Conservation (phyloP, 148 eudicot species). For the Drosera capensis region DNA sequence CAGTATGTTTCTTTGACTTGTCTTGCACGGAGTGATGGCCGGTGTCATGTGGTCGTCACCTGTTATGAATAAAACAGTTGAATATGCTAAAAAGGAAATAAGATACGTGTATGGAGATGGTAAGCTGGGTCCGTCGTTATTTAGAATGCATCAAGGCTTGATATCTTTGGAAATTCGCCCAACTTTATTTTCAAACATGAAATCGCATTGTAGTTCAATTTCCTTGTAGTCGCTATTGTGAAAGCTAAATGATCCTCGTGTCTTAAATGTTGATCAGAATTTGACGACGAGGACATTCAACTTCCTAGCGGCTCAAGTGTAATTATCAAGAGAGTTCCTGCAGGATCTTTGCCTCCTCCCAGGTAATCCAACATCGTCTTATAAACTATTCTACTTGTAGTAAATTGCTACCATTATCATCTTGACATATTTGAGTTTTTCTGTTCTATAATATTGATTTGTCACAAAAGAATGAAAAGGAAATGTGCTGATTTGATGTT, state of each 20-base stretch:
- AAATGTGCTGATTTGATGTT: too few species aligned
- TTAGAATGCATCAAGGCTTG: background rate
- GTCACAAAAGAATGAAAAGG: too few species aligned
- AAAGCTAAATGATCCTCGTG: background rate
- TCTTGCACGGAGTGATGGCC: too few species aligned
- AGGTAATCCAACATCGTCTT: slow-evolving; percentile 10
- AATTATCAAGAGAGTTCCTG: slow-evolving; percentile 60
- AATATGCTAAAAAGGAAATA: too few species aligned
- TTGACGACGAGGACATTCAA: slow-evolving; percentile 24
- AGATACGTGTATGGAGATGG: too few species aligned
- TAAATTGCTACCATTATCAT: too few species aligned
- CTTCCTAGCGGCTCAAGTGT: slow-evolving; percentile 52
- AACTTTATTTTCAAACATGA: background rate
- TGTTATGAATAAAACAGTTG: too few species aligned
- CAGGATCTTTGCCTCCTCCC: slow-evolving; percentile 19
- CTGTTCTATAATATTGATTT: too few species aligned
- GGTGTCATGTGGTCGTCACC: too few species aligned
- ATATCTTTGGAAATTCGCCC: background rate
- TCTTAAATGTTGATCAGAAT: slow-evolving; percentile 53
- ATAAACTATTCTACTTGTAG: background rate
- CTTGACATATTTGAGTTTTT: too few species aligned
- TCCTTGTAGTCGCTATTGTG: slow-evolving; percentile 3
- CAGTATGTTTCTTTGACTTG: too few species aligned
- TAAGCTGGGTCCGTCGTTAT: background rate
- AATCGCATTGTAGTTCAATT: too few species aligned